These are phyloP conservation scores for Lachnellula arida DNA, from an alignment of 2,329 filamentous ascomycete genomes.

Conservation along the genomic window DNA sequence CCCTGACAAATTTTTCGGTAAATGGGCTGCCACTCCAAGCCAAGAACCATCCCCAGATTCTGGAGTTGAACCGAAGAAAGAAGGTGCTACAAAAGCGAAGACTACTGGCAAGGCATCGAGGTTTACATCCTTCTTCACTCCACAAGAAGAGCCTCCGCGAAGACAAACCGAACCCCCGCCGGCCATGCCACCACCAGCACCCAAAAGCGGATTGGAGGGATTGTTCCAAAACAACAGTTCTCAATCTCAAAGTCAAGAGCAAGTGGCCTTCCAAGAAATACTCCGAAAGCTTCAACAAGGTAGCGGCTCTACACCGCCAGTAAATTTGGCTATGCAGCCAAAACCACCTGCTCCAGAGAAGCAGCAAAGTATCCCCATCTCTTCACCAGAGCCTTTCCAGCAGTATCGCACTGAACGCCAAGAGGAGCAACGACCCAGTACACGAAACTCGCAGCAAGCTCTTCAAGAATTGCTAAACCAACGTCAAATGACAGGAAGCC, in stretches of 20 bases:
- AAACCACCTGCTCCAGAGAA: constrained; percentile 40
- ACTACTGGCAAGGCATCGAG: constrained; percentile 65
- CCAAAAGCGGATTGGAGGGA: constrained; percentile 21
- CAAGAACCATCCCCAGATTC: constrained; percentile 40
- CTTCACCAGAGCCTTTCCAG: constrained; percentile 40
- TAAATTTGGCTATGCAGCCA: constrained; percentile 30
- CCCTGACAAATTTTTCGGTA: constrained; percentile 73
- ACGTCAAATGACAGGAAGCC: constrained; percentile 33
- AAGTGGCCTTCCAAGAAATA: constrained; percentile 79
- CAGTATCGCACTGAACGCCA: constrained; percentile 30
- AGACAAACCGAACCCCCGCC: constrained; percentile 46
- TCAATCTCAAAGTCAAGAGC: constrained; percentile 51
- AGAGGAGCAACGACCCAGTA: constrained; percentile 25
- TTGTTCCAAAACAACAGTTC: constrained; percentile 19
- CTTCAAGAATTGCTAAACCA: constrained; percentile 49
- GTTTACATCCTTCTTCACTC: constrained; percentile 77
- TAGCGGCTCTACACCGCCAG: constrained; percentile 40
- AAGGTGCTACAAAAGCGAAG: constrained; percentile 49
- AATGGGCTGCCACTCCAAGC: constrained; percentile 45
- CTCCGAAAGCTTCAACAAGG: constrained; percentile 69
- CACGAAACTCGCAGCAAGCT: constrained; percentile 34
- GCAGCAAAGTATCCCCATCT: constrained; percentile 40
- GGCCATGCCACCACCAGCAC: constrained; percentile 32
- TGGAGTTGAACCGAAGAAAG: constrained; percentile 38
- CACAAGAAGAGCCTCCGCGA: constrained; percentile 47